These are phyloP conservation scores for Suillus cothurnatus DNA, from an alignment of 768 basidiomycete species.

Conservation along the genomic window DNA sequence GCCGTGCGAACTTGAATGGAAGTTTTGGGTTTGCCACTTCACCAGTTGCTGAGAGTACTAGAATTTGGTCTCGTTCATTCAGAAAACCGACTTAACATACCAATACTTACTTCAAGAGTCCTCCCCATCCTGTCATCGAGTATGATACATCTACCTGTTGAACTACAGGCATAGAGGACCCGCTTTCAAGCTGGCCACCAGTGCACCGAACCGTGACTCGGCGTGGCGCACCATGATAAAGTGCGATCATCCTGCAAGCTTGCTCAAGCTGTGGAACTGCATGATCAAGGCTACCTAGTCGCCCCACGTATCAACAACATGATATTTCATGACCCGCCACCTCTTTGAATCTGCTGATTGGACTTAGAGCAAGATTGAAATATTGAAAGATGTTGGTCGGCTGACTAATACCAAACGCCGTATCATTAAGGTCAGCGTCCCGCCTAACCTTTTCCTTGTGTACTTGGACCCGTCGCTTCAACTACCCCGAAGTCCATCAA, in stretches of 20 bases:
- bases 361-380: too few species aligned
- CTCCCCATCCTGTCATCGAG: background rate
- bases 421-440: background rate
- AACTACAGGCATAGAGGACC: background rate
- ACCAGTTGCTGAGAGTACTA: too few species aligned
- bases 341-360: too few species aligned
- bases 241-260: background rate
- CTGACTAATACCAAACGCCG: background rate
- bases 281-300: background rate
- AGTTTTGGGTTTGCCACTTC: too few species aligned
- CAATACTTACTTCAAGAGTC: too few species aligned
- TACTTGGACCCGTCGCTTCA: background rate
- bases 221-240: too few species aligned
- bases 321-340: too few species aligned
- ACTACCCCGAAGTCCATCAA: conserved; percentile 13
- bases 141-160: background rate
- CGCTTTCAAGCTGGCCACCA: background rate
- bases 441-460: background rate
- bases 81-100: too few species aligned
- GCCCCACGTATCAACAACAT: background rate
- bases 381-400: background rate
- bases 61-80: too few species aligned
- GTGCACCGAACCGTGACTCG: too few species aligned
- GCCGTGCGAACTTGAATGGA: background rate
- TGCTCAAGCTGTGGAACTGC: background rate